These are phyloP conservation scores for Keithomyces neogunnii DNA, from an alignment of 2,329 filamentous ascomycete genomes.

Conservation along the genomic window DNA sequence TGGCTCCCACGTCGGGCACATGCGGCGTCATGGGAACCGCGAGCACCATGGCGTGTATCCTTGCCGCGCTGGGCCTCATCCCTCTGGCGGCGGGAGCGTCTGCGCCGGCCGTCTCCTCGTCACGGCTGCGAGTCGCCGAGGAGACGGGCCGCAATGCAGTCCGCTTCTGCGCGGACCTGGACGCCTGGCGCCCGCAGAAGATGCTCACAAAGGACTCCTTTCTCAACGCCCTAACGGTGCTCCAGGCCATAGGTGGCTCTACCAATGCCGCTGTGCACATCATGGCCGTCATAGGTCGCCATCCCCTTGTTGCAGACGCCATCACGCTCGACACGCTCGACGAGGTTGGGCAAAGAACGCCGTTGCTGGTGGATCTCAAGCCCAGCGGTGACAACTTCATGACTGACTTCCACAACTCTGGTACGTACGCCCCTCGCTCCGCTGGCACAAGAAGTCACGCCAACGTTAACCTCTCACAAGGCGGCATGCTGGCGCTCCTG, in stretches of 20 bases:
- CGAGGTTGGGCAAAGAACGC: constrained; percentile 66
- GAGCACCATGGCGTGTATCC: constrained; percentile 80
- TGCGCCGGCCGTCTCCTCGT: constrained; percentile 68
- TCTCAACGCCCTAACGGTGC: constrained; percentile 77
- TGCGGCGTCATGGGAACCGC: constrained; percentile 91
- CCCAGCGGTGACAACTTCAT: constrained; percentile 82
- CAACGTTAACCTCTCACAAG: constrained; percentile 20
- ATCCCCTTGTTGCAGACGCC: constrained; percentile 51
- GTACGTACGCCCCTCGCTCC: constrained; percentile 1
- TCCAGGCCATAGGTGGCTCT: constrained; percentile 77
- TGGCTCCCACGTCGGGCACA: constrained; percentile 69
- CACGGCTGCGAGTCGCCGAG: constrained; percentile 73
- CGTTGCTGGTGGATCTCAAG: constrained; percentile 77
- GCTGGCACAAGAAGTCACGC: no score
- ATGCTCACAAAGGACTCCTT: constrained; percentile 69
- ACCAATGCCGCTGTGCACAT: constrained; percentile 82
- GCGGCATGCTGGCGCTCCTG: constrained; percentile 74
- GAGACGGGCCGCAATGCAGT: constrained; percentile 64
- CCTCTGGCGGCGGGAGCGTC: constrained; percentile 68
- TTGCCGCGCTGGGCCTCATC: constrained; percentile 75
- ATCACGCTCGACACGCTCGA: constrained; percentile 75
- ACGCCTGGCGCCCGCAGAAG: constrained; percentile 56
- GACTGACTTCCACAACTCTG: constrained; percentile 79
- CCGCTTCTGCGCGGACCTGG: constrained; percentile 52
- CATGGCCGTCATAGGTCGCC: constrained; percentile 73